Evolutionary conservation across 768 basidiomycete species (phyloP).

Genomic region (Boletus sp.): DNA sequence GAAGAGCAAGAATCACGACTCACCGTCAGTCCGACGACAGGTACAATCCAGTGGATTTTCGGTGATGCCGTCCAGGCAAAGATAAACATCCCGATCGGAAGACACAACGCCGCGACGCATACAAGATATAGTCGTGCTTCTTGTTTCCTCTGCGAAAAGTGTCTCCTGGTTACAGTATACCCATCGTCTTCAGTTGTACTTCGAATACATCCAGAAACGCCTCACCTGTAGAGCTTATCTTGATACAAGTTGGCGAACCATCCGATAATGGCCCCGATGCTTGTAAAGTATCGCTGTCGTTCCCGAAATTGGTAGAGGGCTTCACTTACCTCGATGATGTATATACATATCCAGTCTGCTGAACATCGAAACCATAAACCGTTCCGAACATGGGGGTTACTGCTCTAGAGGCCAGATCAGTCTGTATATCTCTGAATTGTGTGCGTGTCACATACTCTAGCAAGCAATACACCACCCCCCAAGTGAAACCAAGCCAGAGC

Average conservation of each 20-base stretch:
- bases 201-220: neutral
- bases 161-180: slow-evolving; percentile 22
- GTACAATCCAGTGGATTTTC: slow-evolving; percentile 57
- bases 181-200: slow-evolving; percentile 7
- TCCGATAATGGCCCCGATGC: slow-evolving; percentile 50
- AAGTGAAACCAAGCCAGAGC: slow-evolving; percentile 67
- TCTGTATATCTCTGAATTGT: neutral
- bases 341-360: slow-evolving; percentile 58
- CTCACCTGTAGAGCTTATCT: slow-evolving; percentile 47
- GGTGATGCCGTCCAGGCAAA: slow-evolving; percentile 66
- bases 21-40: slow-evolving; percentile 22
- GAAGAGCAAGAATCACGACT: neutral
- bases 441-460: slow-evolving; percentile 41
- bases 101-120: slow-evolving; percentile 49
- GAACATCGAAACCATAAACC: slow-evolving; percentile 59
- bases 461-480: slow-evolving; percentile 71
- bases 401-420: slow-evolving; percentile 35
- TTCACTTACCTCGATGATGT: slow-evolving; percentile 45
- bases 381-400: slow-evolving; percentile 51
- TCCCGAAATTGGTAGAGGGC: neutral
- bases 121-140: slow-evolving; percentile 61
- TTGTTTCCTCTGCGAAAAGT: slow-evolving; percentile 29
- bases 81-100: slow-evolving; percentile 61
- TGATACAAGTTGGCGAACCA: slow-evolving; percentile 44
- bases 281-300: slow-evolving; percentile 22